phyloP scores from a whole-genome alignment of 148 eudicot genomes.

The Chenopodium quinoa region DNA sequence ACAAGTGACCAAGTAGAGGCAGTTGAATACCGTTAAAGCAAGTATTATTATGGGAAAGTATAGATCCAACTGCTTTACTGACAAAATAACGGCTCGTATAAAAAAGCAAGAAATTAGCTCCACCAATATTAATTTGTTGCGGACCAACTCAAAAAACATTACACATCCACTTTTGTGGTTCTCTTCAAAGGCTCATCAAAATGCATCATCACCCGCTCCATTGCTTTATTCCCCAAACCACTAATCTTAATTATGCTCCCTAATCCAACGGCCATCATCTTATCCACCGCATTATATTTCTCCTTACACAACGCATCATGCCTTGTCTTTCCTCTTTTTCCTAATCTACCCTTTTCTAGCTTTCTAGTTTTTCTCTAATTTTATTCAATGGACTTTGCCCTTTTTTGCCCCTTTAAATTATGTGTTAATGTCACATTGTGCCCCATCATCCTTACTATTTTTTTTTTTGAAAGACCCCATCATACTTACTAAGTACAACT shows the following conservation, averaged over 20 bases:
- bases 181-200: neutral
- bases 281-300: neutral
- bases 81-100: constrained; percentile 5
- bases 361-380: neutral
- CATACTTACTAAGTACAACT: too few species aligned
- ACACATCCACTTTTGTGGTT: neutral
- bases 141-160: constrained; percentile 12
- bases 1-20: neutral
- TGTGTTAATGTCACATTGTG: too few species aligned
- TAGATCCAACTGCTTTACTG: constrained; percentile 6
- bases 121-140: constrained; percentile 16
- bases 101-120: neutral
- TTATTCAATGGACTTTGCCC: too few species aligned
- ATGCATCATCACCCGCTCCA: constrained; percentile 14
- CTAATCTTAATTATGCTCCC: neutral
- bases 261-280: constrained; percentile 19
- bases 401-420: too few species aligned
- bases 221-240: too few species aligned
- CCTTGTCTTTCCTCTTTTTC: neutral
- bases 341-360: constrained; percentile 4
- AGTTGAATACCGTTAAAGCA: neutral
- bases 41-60: neutral
- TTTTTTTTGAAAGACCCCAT: too few species aligned
- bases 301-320: constrained; percentile 19
- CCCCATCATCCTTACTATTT: too few species aligned